Evolutionary conservation across 768 basidiomycete genomes (phyloP).

Genomic region (Amanita pallidorosea): DNA sequence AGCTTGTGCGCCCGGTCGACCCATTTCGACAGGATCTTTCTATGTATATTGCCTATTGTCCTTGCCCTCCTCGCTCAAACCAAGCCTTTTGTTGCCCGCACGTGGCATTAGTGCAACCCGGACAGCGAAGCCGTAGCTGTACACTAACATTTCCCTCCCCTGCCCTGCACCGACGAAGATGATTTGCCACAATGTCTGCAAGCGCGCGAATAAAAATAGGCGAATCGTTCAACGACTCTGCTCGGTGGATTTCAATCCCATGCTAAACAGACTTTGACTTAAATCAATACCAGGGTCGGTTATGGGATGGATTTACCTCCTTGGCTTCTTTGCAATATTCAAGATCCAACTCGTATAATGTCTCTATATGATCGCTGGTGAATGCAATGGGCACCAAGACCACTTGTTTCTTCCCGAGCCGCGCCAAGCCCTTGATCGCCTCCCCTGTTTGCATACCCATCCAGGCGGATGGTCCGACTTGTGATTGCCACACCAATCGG

Average conservation of each 20-base stretch:
- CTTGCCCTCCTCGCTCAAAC: constrained; percentile 71
- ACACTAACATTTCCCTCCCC: constrained; percentile 61
- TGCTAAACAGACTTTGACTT: constrained; percentile 37
- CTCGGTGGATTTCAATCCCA: constrained; percentile 82
- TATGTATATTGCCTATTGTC: constrained; percentile 9
- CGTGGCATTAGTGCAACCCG: constrained; percentile 83
- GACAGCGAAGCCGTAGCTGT: constrained; percentile 84
- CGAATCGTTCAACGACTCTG: constrained; percentile 88
- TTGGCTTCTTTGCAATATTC: constrained; percentile 88
- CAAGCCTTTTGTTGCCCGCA: constrained; percentile 85
- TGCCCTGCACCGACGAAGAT: constrained; percentile 52
- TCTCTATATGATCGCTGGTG: constrained; percentile 99
- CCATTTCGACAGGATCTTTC: not conserved
- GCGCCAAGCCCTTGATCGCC: constrained; percentile 78
- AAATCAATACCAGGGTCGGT: constrained; percentile 10
- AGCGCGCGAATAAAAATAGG: constrained; percentile 93
- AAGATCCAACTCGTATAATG: constrained; percentile 89
- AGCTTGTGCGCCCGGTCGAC: not conserved
- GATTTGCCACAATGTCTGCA: constrained; percentile 80
- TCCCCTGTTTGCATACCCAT: constrained; percentile 95
- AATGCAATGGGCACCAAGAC: constrained; percentile 94
- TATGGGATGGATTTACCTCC: constrained; percentile 45
- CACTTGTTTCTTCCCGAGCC: constrained; percentile 63
- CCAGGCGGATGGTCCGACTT: constrained; percentile 97
- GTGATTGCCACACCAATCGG: constrained; percentile 94